Percentiles rank a stretch among this genome's conserved stretches.
These are phyloP conservation scores for Talaromyces atroroseus DNA, from an alignment of 2,329 filamentous ascomycete genomes.

Conservation along the genomic window DNA sequence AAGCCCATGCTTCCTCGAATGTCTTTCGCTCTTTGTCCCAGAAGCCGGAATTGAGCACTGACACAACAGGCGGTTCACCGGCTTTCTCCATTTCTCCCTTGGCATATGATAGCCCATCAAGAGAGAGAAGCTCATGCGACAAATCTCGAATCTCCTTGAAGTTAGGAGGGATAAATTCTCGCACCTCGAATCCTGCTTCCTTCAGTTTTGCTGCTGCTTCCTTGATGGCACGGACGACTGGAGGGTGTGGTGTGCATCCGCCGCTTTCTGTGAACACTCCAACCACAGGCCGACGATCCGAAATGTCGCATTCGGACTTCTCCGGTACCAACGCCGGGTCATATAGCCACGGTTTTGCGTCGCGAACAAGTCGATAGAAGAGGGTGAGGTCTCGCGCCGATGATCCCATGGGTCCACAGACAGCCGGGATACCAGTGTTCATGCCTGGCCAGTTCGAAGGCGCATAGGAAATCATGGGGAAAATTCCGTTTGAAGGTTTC, in stretches of 20 bases:
- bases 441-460: conserved; percentile 25
- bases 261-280: conserved; percentile 17
- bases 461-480: conserved; percentile 29
- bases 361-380: conserved; percentile 19
- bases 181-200: background rate
- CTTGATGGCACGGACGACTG: conserved; percentile 52
- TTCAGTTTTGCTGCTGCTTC: conserved; percentile 30
- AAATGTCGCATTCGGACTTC: conserved; percentile 10
- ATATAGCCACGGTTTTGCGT: conserved; percentile 19
- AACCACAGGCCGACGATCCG: conserved; percentile 22
- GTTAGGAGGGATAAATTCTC: conserved; percentile 21
- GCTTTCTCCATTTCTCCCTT: conserved; percentile 26
- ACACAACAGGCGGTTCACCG: conserved; percentile 29
- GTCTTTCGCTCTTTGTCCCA: conserved; percentile 28
- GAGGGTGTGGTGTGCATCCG: conserved; percentile 49
- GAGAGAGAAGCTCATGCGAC: conserved; percentile 29
- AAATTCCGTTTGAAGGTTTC: conserved; percentile 17
- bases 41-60: conserved; percentile 30
- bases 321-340: conserved; percentile 8
- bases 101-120: conserved; percentile 33
- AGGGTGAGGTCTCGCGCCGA: conserved; percentile 24
- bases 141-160: conserved; percentile 27
- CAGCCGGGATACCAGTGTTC: conserved; percentile 26
- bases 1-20: conserved; percentile 29
- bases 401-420: conserved; percentile 22